These are phyloP conservation scores for Diaporthe caulivora DNA, from an alignment of 2,329 filamentous ascomycete species.

Conservation along the genomic window DNA sequence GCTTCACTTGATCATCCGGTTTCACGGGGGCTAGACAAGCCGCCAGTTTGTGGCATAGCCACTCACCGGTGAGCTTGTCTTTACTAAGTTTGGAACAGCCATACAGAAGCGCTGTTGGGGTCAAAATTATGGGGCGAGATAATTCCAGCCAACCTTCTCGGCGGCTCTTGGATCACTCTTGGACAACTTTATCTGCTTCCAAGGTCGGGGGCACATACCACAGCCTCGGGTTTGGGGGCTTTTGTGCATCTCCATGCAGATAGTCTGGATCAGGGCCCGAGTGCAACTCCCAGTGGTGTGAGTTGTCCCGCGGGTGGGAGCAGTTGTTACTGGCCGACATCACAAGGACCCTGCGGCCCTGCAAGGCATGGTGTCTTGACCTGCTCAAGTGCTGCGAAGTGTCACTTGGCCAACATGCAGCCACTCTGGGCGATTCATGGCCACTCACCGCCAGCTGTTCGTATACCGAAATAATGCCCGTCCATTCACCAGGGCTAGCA, in stretches of 20 bases:
- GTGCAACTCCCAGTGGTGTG: background rate
- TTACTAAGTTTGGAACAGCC: constrained; percentile 17
- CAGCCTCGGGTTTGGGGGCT: constrained; percentile 21
- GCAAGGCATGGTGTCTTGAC: constrained; percentile 9
- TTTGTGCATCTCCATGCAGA: background rate
- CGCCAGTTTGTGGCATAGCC: constrained; percentile 21
- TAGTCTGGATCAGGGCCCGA: background rate
- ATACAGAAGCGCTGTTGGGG: constrained; percentile 2
- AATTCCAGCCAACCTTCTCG: background rate
- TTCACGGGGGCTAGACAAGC: background rate
- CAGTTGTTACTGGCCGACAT: background rate
- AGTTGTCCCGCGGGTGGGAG: background rate
- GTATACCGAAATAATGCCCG: constrained; percentile 24
- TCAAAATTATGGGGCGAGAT: constrained; percentile 2
- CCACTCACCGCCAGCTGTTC: constrained; percentile 22
- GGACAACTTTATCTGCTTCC: constrained; percentile 7
- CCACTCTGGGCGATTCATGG: constrained; percentile 9
- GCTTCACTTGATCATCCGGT: constrained; percentile 1
- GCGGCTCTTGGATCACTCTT: background rate
- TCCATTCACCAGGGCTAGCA: background rate
- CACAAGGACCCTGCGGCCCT: constrained; percentile 3
- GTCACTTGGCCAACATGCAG: constrained; percentile 20
- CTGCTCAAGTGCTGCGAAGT: constrained; percentile 6
- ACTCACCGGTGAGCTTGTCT: constrained; percentile 23
- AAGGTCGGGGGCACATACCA: background rate